Base-by-base conservation (phyloP, 164 flowering plant genomes). In the Brasenia schreberi region DNA sequence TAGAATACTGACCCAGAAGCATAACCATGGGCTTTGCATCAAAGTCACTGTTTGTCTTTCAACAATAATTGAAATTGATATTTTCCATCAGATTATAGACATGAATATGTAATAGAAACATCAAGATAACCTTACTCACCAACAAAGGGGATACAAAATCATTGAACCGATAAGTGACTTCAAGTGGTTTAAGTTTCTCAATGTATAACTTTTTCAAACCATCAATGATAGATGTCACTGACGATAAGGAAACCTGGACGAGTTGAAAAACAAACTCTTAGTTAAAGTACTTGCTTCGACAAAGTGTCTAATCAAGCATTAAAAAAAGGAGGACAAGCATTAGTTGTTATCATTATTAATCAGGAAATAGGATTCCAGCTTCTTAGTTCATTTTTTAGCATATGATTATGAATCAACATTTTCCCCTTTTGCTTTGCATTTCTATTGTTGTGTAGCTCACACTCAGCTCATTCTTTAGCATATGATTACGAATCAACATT, bases 11-110 rank as follows among this genome's bases (percentile, higher is more conserved):
- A 56, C 99, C 99, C 86, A 95, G 76, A 60, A 95, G 92, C 99
- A 95, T 95, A 66, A 95, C 97, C 99, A 95, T 95, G 5, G 99
- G 99, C 75, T 79, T 89, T 62, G 97, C 93, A 78, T 95, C 99
- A 81, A 95, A 95, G 71, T 95, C 99, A 77, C 97, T 95, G 69
- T 79, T 84, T 62, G 97, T 83, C 99, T 94, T 79, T 74, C 74
- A 53, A 65, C 33, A 49, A 56, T 16, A 5, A 49, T 66, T 16
- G 23, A 69, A 6, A 42, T 11, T 2, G 43, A 4, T 16, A 70
- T 49, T 19, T 43, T 18, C 10, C 17, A 14, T 11, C 19, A 63
- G 45, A 42, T 65, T n/a, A 18, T 44, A 19, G n/a, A 44, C 9
- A 60, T 9, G 5, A 60, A 60, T 6, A 60, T 1, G 17, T 3